These are phyloP conservation scores for Trifolium subterraneum DNA, from an alignment of 306 rosid species.

Conservation along the genomic window DNA sequence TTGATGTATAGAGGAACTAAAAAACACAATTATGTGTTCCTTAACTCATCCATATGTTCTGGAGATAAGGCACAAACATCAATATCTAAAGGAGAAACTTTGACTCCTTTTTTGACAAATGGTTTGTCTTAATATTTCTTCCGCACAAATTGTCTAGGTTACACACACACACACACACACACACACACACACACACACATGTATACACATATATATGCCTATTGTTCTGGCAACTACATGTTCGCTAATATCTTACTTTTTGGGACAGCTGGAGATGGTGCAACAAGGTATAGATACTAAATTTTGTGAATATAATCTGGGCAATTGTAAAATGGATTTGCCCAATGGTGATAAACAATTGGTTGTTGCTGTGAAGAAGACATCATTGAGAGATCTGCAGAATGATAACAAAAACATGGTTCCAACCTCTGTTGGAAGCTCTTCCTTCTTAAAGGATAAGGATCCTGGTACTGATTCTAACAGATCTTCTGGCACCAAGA, in stretches of 20 bases:
- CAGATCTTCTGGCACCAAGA: conserved; percentile 70
- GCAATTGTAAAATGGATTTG: conserved; percentile 60
- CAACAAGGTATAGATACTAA: conserved; percentile 65
- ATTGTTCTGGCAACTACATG: too few relatives aligned
- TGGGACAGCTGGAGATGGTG: conserved; percentile 61
- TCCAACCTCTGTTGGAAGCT: conserved; percentile 58
- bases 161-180: too few relatives aligned
- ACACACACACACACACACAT: too few relatives aligned
- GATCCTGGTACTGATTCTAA: conserved; percentile 51
- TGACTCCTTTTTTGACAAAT: conserved; percentile 28
- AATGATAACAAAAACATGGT: conserved; percentile 57
- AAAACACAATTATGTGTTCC: not conserved
- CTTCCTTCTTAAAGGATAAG: conserved; percentile 65
- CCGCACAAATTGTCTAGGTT: too few relatives aligned
- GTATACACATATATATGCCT: too few relatives aligned
- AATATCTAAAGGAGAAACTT: conserved; percentile 20
- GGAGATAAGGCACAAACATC: conserved; percentile 21
- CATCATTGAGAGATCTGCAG: conserved; percentile 72
- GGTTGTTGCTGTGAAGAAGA: conserved; percentile 62
- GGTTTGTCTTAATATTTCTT: conserved; percentile 7
- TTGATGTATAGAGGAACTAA: not conserved
- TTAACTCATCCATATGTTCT: conserved; percentile 2
- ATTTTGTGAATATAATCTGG: conserved; percentile 59
- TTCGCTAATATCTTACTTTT: conserved; percentile 27
- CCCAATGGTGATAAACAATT: conserved; percentile 57